phyloP scores from a whole-genome alignment of 1,139 yeast species.

The Eremothecium gossypii region DNA sequence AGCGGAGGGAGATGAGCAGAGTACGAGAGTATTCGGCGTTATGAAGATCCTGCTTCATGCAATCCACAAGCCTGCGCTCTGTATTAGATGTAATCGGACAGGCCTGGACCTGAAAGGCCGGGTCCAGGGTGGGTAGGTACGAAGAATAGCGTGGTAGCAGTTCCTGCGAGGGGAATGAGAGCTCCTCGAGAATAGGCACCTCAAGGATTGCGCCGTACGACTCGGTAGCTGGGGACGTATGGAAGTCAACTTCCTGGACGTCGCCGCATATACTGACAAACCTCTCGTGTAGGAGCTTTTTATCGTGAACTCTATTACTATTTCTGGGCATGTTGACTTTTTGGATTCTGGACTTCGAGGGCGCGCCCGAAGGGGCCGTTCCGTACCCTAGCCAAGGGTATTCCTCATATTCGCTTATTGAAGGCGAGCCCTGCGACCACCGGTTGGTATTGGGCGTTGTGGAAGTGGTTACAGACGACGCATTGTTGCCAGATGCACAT shows the following conservation, averaged over 20 bases:
- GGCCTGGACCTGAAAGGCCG: constrained; percentile 33
- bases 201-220: constrained; percentile 22
- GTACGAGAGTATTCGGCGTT: constrained; percentile 22
- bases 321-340: constrained; percentile 21
- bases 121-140: constrained; percentile 23
- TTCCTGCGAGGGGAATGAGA: constrained; percentile 11
- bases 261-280: constrained; percentile 14
- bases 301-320: constrained; percentile 20
- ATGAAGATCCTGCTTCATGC: constrained; percentile 49
- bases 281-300: constrained; percentile 16
- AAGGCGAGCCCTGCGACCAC: constrained; percentile 25
- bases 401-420: constrained; percentile 27
- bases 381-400: constrained; percentile 28
- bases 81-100: constrained; percentile 39
- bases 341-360: constrained; percentile 10
- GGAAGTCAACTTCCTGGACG: constrained; percentile 1
- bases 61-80: constrained; percentile 41
- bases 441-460: constrained; percentile 1
- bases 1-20: constrained; percentile 40
- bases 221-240: constrained; percentile 9
- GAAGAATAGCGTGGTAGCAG: constrained; percentile 24
- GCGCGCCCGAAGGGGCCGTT: constrained; percentile 5
- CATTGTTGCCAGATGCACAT: constrained; percentile 6
- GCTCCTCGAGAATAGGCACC: constrained; percentile 9
- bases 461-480: neutral